Base-by-base conservation (phyloP, 257 asterid genomes). In the Solanum bulbocastanum region DNA sequence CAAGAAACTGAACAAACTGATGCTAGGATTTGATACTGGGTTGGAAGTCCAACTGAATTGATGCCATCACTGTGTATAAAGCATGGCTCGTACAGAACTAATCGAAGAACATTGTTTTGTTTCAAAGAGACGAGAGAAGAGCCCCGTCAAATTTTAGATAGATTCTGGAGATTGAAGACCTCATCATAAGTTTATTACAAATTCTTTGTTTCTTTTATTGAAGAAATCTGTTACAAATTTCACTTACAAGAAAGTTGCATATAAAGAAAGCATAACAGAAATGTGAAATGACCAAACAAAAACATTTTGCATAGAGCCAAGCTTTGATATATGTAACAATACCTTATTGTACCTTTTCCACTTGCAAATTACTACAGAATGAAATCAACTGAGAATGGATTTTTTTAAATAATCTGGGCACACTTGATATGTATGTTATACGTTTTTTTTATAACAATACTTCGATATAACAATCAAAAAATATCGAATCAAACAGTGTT, bases 1-100 rank as follows among this genome's bases (percentile, higher is more conserved):
- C 91, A 92, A 90, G 81, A 97, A 97, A 89, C 76, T 97, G 89
- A 92, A 92, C 88, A 94, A 96, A 89, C 89, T 97, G 58, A 96
- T 97, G 99, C 90, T 91, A 4, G 96, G 93, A 84, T 96, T 90
- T 87, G 94, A 96, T 33, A 87, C 88, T 83, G 92, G 87, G 37
- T 16, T 33, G 27, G 69, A 30, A 16, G 71, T 82, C 71, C 86
- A 82, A 32, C 32, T 49, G 44, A 49, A 52, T 82, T 82, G 69
- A 49, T 30, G 22, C 71, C 39, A 14, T 78, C 22, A 7, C 84
- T 42, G n/a, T 42, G 37, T 78, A 42, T 78, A 78, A 42, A 78
- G 39, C 3, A 78, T 78, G 60, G 84, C 65, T 8, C 84, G 8
- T 8, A 42, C 25, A 42, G 56, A 78, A 78, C 84, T 8, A 78